Base-by-base conservation (phyloP, 345 rosid genomes). In the Excoecaria agallocha region DNA sequence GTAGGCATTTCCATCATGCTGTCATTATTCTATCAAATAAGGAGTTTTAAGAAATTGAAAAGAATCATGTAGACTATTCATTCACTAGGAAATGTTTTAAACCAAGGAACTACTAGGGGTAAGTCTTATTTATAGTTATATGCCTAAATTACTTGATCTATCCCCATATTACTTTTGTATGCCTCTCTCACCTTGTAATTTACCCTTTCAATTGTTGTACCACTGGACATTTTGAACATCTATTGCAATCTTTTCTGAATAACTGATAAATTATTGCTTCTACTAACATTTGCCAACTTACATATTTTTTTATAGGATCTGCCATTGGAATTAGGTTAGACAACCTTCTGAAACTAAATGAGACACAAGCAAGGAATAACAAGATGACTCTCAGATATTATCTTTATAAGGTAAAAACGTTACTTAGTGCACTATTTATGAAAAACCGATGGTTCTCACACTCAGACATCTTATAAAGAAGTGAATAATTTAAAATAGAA, bases 61-160 rank as follows among this genome's bases (percentile, higher is more conserved):
- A 92, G 90, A 80, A 85, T 94, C 72, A 94, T 94, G 98, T 96
- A 94, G 87, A 94, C 97, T 46, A 85, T 94, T 84, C 92, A 92
- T 70, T 85, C 92, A 3, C 84, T 94, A 41, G 98, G 98, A 77
- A 94, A 94, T 85, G 98, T 97, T 65, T 81, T 94, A 80, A 94
- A 92, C 78, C 97, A 92, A 77, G 98, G 98, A 75, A 94, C 98
- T 52, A 93, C 97, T 59, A 88, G 97, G 85, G 97, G 98, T 92
- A 84, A 86, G 94, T 84, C 15, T 6, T 37, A 59, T 30, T 30
- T 30, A 2, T 2, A 30, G 19, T 54, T 19, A 35, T 59, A 6
- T 62, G 66, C 12, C n/a, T 39, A n/a, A 39, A 35, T 19, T 19
- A 13, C 48, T 16, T 64, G 48, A 11, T 30, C 30, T 2, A 30